Evolutionary conservation across 1,139 yeast species (phyloP), one percentile per base, ranked within the genome.

Genomic region (Debaryomyces udenii): DNA sequence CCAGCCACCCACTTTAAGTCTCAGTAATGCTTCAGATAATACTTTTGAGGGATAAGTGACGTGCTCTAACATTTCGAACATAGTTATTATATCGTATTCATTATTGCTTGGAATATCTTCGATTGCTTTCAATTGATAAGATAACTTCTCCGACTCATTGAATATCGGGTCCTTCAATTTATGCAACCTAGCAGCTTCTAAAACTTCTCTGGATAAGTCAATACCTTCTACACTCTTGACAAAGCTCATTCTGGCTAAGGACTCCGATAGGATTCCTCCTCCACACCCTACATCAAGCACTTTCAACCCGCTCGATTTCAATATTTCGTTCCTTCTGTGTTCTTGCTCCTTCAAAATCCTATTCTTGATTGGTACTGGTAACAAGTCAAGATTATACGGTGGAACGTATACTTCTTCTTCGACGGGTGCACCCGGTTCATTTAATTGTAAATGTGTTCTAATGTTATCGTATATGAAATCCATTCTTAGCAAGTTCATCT

Each of bases 221-320:
- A 93, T 80, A 2, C 96, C 99, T 40, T 71, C 72, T 3, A 93
- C 97, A 3, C 65, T 59, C 7, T 71, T 64, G 6, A 89, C 80
- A 47, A 74, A 78, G 7, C 79, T 77, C 51, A 87, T 66, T 49
- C 99, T 70, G 0, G 96, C 96, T 59, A 93, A 64, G 1, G 95
- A 83, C 59, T 93, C 99, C 3, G 91, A 70, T 31, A 93, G 69
- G 22, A 93, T 83, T 0, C 99, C 99, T 6, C 99, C 99, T 16
- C 99, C 99, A 59, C 99, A 94, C 0, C 99, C 99, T 41, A 93
- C 83, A 58, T 93, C 99, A 45, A 93, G 66, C 1, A 83, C 91
- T 10, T 65, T 62, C 39, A 80, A 64, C 38, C 72, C 63, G 31
- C 66, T 51, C 0, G 56, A 51, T 3, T 50, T 45, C 33, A 73